phyloP scores from a whole-genome alignment of 1,139 yeast species.

The Hyphopichia khmerensis region DNA sequence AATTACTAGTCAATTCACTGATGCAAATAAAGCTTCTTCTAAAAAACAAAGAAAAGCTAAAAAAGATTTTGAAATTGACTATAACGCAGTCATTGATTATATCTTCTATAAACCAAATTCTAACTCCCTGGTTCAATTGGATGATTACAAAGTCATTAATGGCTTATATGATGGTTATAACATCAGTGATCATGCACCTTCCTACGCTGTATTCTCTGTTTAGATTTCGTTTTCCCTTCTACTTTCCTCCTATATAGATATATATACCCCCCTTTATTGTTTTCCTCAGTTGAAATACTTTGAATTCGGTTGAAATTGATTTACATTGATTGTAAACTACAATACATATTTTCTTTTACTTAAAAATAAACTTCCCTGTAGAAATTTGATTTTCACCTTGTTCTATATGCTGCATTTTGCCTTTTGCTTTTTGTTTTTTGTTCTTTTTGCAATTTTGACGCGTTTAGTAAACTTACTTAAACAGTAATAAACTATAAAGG shows the following conservation, averaged over 20 bases:
- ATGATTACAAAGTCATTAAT: not conserved
- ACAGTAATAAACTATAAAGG: not conserved
- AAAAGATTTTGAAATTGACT: slow-evolving; percentile 2
- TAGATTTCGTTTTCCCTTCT: not conserved
- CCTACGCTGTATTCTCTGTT: slow-evolving; percentile 2
- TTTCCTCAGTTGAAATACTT: too few species aligned
- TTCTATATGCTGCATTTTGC: too few species aligned
- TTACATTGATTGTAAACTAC: too few species aligned
- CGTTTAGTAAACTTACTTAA: not conserved
- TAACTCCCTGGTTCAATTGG: not conserved
- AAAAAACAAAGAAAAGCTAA: not conserved
- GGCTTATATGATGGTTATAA: slow-evolving; percentile 2
- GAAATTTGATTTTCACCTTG: too few species aligned
- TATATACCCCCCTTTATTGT: too few species aligned
- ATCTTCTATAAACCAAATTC: slow-evolving; percentile 3
- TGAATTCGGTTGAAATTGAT: too few species aligned
- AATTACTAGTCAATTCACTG: slow-evolving; percentile 5
- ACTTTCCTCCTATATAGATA: not conserved
- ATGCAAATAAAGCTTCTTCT: slow-evolving; percentile 1
- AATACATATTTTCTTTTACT: too few species aligned
- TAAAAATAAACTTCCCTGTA: too few species aligned
- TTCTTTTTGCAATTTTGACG: too few species aligned
- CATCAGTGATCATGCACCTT: slow-evolving; percentile 5
- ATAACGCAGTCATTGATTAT: slow-evolving; percentile 2
- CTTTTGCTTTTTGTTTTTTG: too few species aligned